These are phyloP conservation scores for Suhomyces sp. DNA, from an alignment of 805 yeast species.

Conservation along the genomic window DNA sequence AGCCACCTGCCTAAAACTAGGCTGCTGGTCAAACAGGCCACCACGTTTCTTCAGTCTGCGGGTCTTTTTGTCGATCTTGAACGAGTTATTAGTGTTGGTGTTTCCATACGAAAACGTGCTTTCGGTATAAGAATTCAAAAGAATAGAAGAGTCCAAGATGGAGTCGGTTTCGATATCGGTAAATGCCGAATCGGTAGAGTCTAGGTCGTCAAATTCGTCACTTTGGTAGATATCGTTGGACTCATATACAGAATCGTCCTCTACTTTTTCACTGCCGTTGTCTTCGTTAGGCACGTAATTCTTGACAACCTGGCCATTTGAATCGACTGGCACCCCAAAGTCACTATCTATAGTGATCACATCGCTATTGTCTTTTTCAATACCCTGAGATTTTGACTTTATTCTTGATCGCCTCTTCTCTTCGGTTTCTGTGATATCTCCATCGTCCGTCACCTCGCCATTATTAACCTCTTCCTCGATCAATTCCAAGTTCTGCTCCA, in stretches of 20 bases:
- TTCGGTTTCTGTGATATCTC: conserved; percentile 14
- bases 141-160: conserved; percentile 26
- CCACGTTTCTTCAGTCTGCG: conserved; percentile 17
- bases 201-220: conserved; percentile 16
- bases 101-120: conserved; percentile 15
- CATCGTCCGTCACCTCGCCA: conserved; percentile 16
- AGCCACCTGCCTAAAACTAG: background rate
- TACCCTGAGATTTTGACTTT: too few species aligned
- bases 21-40: conserved; percentile 13
- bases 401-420: background rate
- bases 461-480: conserved; percentile 16
- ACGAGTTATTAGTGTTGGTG: conserved; percentile 8
- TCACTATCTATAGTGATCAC: conserved; percentile 28
- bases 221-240: conserved; percentile 17
- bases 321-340: conserved; percentile 26
- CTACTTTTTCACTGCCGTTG: conserved; percentile 8
- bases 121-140: conserved; percentile 21
- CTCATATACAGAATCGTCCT: conserved; percentile 12
- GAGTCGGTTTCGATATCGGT: conserved; percentile 43
- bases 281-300: background rate
- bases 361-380: conserved; percentile 17
- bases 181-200: conserved; percentile 40
- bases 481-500: conserved; percentile 14
- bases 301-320: conserved; percentile 19
- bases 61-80: conserved; percentile 12